Evolutionary conservation across 2,329 filamentous ascomycete species (phyloP).

Genomic region (Sclerotinia subarctica): DNA sequence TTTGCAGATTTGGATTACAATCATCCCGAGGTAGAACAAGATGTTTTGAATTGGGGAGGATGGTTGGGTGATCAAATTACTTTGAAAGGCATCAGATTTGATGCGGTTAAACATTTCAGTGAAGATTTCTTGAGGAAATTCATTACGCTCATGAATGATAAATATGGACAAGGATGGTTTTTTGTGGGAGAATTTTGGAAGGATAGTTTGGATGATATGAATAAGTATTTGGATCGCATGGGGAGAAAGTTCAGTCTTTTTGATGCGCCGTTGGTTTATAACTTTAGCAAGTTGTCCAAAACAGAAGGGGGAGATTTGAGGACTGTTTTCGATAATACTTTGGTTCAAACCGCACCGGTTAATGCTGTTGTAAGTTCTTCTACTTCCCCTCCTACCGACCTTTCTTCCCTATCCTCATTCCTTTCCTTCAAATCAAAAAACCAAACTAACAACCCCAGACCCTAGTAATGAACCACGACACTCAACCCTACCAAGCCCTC

Average conservation of each 20-base stretch:
- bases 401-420: not conserved
- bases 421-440: too few relatives aligned
- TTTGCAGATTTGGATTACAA: conserved; percentile 67
- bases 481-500: conserved; percentile 60
- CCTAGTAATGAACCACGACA: conserved; percentile 71
- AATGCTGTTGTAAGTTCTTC: conserved; percentile 52
- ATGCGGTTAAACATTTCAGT: conserved; percentile 71
- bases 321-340: conserved; percentile 58
- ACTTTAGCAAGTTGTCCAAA: conserved; percentile 59
- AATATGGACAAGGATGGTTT: conserved; percentile 54
- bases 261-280: conserved; percentile 66
- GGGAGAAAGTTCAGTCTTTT: conserved; percentile 59
- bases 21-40: conserved; percentile 59
- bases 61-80: conserved; percentile 63
- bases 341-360: conserved; percentile 52
- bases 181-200: conserved; percentile 70
- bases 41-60: conserved; percentile 63
- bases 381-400: not conserved
- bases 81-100: conserved; percentile 64
- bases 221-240: conserved; percentile 56
- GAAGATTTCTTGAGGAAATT: conserved; percentile 65
- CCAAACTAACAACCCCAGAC: conserved; percentile 44
- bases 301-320: conserved; percentile 57
- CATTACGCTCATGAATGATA: conserved; percentile 53
- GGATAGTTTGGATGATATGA: conserved; percentile 53